These are phyloP conservation scores for Talaromyces wortmannii DNA, from an alignment of 495 filamentous ascomycete genomes.

Conservation along the genomic window DNA sequence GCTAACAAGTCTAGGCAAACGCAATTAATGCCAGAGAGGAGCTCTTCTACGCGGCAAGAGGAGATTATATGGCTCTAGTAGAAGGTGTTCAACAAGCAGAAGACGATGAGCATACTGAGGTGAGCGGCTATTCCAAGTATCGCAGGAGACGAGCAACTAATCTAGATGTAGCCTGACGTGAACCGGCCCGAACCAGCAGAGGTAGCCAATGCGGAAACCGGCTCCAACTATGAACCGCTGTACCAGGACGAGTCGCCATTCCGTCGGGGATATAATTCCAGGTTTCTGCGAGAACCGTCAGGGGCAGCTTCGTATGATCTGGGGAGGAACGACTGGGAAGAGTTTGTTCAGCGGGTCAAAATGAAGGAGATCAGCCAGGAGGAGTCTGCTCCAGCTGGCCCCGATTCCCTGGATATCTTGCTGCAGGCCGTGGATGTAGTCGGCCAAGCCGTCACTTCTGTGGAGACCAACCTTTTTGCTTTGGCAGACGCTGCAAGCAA, in stretches of 20 bases:
- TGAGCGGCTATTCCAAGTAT: slow-evolving; percentile 6
- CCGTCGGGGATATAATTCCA: slow-evolving; percentile 30
- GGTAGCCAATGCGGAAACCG: slow-evolving; percentile 9
- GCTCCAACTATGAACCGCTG: slow-evolving; percentile 22
- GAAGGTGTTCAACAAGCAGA: slow-evolving; percentile 32
- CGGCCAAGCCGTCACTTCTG: neutral
- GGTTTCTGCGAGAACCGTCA: slow-evolving; percentile 23
- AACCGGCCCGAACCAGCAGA: neutral
- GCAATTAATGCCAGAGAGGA: slow-evolving; percentile 28
- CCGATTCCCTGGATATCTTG: neutral
- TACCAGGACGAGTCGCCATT: slow-evolving; percentile 15
- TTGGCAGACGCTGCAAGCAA: slow-evolving; percentile 3
- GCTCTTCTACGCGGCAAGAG: slow-evolving; percentile 27
- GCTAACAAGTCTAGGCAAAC: slow-evolving; percentile 10
- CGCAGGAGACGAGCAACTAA: slow-evolving; percentile 5
- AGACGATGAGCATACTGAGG: slow-evolving; percentile 43
- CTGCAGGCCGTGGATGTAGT: neutral
- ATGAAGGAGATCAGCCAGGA: slow-evolving; percentile 27
- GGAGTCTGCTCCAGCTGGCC: neutral
- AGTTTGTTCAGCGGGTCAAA: slow-evolving; percentile 34
- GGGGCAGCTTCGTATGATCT: slow-evolving; percentile 27
- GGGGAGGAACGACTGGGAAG: slow-evolving; percentile 29
- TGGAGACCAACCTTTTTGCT: neutral
- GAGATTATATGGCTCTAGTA: slow-evolving; percentile 35
- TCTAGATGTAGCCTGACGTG: slow-evolving; percentile 25